Percentiles rank a stretch among this genome's conserved stretches.
Conservation (phyloP, 345 rosid species). For the Dipteronia sinensis region DNA sequence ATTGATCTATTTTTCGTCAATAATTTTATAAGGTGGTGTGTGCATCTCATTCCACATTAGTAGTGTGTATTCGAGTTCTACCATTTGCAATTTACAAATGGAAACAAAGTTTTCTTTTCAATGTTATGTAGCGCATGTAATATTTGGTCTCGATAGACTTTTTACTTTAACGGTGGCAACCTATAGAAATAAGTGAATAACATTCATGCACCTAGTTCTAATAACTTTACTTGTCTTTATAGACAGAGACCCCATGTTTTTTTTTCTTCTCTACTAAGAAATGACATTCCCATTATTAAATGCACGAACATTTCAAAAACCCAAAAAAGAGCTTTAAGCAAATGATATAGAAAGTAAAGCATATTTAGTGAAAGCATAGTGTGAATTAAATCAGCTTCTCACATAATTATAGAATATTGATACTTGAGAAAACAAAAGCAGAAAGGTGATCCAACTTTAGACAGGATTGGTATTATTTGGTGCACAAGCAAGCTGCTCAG, state of each 20-base stretch:
- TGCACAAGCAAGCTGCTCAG: constrained; percentile 21
- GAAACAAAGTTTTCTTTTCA: too few relatives aligned
- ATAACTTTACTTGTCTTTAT: neutral
- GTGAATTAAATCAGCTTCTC: neutral
- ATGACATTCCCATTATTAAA: constrained; percentile 13
- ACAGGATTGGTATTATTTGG: constrained; percentile 21
- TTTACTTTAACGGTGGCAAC: neutral
- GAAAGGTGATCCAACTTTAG: constrained; percentile 28
- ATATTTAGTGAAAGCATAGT: constrained; percentile 2
- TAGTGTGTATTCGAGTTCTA: too few relatives aligned
- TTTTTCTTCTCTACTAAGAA: constrained; percentile 53
- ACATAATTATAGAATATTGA: constrained; percentile 5
- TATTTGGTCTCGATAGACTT: too few relatives aligned
- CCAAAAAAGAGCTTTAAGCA: neutral
- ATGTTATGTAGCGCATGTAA: too few relatives aligned
- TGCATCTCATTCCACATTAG: too few relatives aligned
- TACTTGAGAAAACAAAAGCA: constrained; percentile 10
- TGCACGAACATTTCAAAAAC: neutral
- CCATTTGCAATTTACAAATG: too few relatives aligned
- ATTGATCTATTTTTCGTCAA: too few relatives aligned
- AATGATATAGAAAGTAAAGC: constrained; percentile 24
- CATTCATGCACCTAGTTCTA: neutral
- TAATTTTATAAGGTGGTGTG: too few relatives aligned
- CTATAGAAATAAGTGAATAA: neutral
- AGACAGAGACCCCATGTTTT: neutral